Conservation (phyloP, 495 filamentous ascomycete genomes). For the Antarctomyces pellizariae region DNA sequence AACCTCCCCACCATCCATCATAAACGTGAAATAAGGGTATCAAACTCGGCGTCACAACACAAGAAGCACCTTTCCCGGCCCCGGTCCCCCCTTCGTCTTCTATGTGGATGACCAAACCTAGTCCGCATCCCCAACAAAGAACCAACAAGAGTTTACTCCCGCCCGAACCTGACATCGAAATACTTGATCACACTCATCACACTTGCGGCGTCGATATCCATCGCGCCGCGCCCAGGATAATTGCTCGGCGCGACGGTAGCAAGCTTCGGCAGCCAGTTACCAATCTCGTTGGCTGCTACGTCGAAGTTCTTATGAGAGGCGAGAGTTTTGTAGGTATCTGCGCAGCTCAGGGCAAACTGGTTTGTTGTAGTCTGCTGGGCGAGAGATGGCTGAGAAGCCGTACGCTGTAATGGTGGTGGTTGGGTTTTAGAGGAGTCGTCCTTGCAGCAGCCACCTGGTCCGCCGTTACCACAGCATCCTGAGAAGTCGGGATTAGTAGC, state of each 20-base stretch:
- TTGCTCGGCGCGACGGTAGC: conserved; percentile 27
- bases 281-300: conserved; percentile 49
- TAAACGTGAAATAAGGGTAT: too few relatives aligned
- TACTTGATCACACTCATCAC: conserved; percentile 69
- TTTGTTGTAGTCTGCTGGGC: too few relatives aligned
- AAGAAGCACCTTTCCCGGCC: too few relatives aligned
- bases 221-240: conserved; percentile 26
- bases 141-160: conserved; percentile 9
- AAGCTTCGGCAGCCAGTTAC: conserved; percentile 51
- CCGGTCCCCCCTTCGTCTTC: too few relatives aligned
- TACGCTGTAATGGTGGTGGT: conserved; percentile 7
- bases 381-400: conserved; percentile 1
- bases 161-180: conserved; percentile 58
- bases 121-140: too few relatives aligned
- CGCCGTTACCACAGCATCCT: conserved; percentile 29
- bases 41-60: too few relatives aligned
- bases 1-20: too few relatives aligned
- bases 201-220: conserved; percentile 68
- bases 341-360: conserved; percentile 38
- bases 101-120: too few relatives aligned
- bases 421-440: conserved; percentile 8
- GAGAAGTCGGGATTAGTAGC: conserved; percentile 21
- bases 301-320: conserved; percentile 61
- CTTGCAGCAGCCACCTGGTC: conserved; percentile 28
- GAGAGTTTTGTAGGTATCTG: conserved; percentile 63